Evolutionary conservation across 129 eudicot species (phyloP).

Genomic region (Kitagawia praeruptora): DNA sequence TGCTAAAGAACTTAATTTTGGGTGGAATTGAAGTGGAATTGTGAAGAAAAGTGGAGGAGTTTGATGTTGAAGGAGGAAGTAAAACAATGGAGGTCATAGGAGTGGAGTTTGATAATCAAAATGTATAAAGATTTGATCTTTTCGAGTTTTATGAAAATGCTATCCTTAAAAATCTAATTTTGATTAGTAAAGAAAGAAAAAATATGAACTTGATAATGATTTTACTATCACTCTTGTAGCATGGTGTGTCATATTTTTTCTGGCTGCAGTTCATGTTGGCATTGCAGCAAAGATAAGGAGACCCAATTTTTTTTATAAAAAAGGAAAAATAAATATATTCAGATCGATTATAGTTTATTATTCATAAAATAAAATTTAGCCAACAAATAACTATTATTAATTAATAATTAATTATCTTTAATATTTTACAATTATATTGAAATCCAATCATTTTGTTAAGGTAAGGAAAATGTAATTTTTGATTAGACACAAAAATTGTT

Average conservation of each 20-base stretch:
- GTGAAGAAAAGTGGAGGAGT: not conserved
- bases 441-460: too few species aligned
- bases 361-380: too few species aligned
- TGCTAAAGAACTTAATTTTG: constrained; percentile 16
- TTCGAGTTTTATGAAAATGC: not conserved
- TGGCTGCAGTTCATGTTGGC: not conserved
- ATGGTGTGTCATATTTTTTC: not conserved
- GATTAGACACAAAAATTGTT: too few species aligned
- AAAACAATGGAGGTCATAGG: constrained; percentile 41
- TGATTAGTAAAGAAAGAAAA: not conserved
- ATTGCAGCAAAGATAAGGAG: not conserved
- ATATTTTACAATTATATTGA: too few species aligned
- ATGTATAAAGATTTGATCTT: not conserved
- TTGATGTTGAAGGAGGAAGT: constrained; percentile 37
- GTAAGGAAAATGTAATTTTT: too few species aligned
- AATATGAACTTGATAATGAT: not conserved
- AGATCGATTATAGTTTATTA: not conserved
- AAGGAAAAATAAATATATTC: not conserved
- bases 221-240: not conserved
- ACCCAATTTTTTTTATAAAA: not conserved
- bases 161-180: not conserved
- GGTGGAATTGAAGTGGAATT: constrained; percentile 16
- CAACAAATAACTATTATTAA: too few species aligned
- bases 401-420: too few species aligned
- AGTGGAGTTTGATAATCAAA: not conserved